Base-by-base conservation (phyloP, 495 filamentous ascomycete genomes). In the Halenospora varia region DNA sequence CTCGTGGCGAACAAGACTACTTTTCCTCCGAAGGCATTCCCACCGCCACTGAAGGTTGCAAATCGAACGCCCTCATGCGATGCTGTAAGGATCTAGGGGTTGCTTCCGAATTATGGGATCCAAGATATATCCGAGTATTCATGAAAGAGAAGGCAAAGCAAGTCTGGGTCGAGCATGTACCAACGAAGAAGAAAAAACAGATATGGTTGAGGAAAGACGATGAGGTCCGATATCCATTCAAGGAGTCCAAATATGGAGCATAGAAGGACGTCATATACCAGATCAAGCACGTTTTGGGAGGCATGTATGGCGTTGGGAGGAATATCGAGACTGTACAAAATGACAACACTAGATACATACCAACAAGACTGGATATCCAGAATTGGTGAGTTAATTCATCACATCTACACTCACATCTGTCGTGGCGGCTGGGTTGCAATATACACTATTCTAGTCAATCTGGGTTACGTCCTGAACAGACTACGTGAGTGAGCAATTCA, bases 31-130 rank as follows among this genome's bases (percentile, higher is more conserved):
- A 96, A 54, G 90, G 89, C 47, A 94, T 98, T 57, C 90, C 94
- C n/a, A 97, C 92, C 1, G 94, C 95, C 0, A 92, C 92, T 25
- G 94, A 98, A 71, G 94, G 94, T 18, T 96, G 91, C 76, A 95
- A 96, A 70, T 96, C 91, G 17, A 98, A 97, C 70, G 94, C 94
- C 18, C 78, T 98, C 53, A 90, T 96, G 78, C 88, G 94, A 22
- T 96, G 91, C 76, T 97, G 95, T 75, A 98, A 98, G 74, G 94
- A 98, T 71, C 79, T 98, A 20, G 94, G 94, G 11, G 87, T 98
- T 54, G 95, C 92, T 2, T 91, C 86, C 62, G 94, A 98, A 71
- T 76, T 98, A 41, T 98, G 94, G 94, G 94, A 98, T 75, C 94
- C 94, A 48, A 78, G 91, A 46, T 98, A 85, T 76, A 94, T 97